These are phyloP conservation scores for Candida boleticola DNA, from an alignment of 805 yeast species.

Conservation along the genomic window DNA sequence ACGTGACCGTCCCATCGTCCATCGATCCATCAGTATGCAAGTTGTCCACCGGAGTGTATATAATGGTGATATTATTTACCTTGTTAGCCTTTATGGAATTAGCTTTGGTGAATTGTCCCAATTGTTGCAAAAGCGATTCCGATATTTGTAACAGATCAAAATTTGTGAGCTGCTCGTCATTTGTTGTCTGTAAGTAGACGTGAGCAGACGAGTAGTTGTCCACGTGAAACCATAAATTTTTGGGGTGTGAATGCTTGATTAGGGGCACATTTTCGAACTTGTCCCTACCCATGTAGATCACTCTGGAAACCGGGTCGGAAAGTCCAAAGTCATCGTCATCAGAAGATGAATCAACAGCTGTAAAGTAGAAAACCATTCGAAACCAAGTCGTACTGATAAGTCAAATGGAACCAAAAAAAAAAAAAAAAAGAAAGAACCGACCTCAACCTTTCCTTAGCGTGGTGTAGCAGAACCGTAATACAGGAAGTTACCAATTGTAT, in stretches of 20 bases:
- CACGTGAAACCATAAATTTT: constrained; percentile 79
- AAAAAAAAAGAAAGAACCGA: neutral
- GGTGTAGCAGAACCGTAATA: no score
- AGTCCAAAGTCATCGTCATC: constrained; percentile 18
- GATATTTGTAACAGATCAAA: constrained; percentile 44
- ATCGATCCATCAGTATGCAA: constrained; percentile 63
- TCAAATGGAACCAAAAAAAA: neutral
- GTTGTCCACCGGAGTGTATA: constrained; percentile 74
- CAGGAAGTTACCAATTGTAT: no score
- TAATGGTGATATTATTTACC: constrained; percentile 59
- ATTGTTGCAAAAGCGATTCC: constrained; percentile 44
- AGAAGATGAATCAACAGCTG: constrained; percentile 12
- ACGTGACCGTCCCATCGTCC: constrained; percentile 80
- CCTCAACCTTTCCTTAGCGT: no score
- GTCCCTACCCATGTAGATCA: constrained; percentile 69
- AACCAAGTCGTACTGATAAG: no score
- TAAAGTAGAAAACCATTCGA: constrained; percentile 32
- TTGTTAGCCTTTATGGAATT: constrained; percentile 77
- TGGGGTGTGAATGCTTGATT: constrained; percentile 60
- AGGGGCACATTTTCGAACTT: constrained; percentile 59
- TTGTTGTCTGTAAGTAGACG: constrained; percentile 58
- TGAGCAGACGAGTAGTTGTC: constrained; percentile 78
- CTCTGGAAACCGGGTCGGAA: constrained; percentile 25
- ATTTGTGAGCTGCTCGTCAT: constrained; percentile 45
- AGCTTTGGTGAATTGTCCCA: constrained; percentile 71